These are phyloP conservation scores for Pleomassaria siparia DNA, from an alignment of 2,329 filamentous ascomycete species.

Conservation along the genomic window DNA sequence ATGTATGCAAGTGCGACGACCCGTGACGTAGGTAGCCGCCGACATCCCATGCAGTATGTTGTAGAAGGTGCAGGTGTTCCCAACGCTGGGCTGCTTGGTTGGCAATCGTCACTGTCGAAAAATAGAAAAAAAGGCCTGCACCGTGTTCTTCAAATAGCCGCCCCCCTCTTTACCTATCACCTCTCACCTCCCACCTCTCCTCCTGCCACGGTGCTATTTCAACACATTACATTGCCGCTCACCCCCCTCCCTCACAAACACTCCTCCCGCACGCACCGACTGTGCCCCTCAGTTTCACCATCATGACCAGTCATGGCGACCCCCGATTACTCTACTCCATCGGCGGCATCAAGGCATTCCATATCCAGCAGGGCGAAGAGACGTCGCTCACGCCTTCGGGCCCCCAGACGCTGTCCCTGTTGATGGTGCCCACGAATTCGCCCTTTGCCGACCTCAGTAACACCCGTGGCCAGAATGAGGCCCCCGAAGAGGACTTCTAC, in stretches of 20 bases:
- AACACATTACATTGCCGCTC: background rate
- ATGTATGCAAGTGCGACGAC: too few relatives aligned
- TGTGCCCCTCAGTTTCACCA: conserved; percentile 13
- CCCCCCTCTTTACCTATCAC: conserved; percentile 5
- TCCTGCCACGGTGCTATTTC: conserved; percentile 8
- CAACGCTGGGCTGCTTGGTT: conserved; percentile 7
- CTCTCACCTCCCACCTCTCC: conserved; percentile 3
- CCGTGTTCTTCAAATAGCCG: conserved; percentile 10
- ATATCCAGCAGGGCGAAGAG: conserved; percentile 86
- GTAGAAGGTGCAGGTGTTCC: conserved; percentile 8
- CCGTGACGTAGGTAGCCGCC: conserved; percentile 16
- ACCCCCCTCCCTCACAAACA: background rate
- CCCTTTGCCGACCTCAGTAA: conserved; percentile 61
- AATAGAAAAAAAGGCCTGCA: conserved; percentile 13
- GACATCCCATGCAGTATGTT: too few relatives aligned
- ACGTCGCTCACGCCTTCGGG: conserved; percentile 79
- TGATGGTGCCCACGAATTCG: conserved; percentile 93
- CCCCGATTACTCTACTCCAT: conserved; percentile 62
- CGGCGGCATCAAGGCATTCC: conserved; percentile 85
- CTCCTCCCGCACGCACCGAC: background rate
- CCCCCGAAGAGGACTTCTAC: conserved; percentile 80
- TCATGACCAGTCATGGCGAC: conserved; percentile 55
- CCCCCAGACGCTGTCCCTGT: conserved; percentile 84
- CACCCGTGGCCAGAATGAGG: conserved; percentile 58
- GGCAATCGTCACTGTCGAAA: background rate